Evolutionary conservation across 768 basidiomycete species (phyloP).

Genomic region (Mycena kentingensis): DNA sequence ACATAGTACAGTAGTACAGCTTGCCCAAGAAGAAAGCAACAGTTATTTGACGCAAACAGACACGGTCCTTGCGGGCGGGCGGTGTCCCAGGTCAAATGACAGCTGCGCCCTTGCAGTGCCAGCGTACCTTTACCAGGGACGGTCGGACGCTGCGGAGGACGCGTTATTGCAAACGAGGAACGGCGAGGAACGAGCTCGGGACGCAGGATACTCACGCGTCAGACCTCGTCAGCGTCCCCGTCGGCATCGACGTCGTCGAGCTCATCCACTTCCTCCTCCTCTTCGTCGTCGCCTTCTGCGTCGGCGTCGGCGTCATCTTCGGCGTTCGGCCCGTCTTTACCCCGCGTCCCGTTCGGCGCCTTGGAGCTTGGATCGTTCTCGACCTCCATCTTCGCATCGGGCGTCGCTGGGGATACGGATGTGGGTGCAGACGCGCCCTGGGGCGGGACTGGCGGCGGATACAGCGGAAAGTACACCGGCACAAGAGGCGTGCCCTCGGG

Average conservation of each 20-base stretch:
- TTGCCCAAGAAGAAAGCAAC: conserved; percentile 1
- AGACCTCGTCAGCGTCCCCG: conserved; percentile 9
- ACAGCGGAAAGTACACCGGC: conserved; percentile 20
- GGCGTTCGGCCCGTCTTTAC: too few species aligned
- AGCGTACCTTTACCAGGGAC: background rate
- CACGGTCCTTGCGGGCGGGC: conserved; percentile 2
- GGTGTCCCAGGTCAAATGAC: conserved; percentile 17
- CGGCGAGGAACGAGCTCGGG: background rate
- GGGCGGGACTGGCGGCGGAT: conserved; percentile 13
- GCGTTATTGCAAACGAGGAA: too few species aligned
- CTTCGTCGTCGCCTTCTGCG: conserved; percentile 1
- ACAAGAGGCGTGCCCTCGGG: conserved; percentile 15
- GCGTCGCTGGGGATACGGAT: background rate
- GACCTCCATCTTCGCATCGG: background rate
- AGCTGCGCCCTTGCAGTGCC: background rate
- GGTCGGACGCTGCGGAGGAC: too few species aligned
- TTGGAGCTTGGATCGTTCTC: background rate
- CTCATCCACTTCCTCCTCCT: background rate
- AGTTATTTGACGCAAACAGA: conserved; percentile 9
- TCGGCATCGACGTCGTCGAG: conserved; percentile 5
- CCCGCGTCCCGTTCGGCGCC: background rate
- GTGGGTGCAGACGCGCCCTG: background rate
- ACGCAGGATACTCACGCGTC: background rate
- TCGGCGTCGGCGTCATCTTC: background rate
- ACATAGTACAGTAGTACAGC: too few species aligned